Conservation (phyloP, 169 alveolate species). For the Plasmodium coatneyi region DNA sequence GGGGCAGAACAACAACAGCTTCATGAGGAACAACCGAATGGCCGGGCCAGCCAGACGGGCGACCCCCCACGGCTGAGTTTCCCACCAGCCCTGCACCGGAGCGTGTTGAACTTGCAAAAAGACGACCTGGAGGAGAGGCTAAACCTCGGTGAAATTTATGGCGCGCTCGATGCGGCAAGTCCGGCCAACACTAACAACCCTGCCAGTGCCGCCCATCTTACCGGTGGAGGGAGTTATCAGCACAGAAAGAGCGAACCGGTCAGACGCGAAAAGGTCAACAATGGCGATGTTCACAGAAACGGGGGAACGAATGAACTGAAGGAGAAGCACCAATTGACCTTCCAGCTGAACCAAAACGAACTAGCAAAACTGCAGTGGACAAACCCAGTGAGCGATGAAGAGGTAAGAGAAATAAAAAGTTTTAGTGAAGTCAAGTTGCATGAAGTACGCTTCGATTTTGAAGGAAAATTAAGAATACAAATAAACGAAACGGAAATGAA, state of each 20-base stretch:
- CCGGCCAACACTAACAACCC: no score
- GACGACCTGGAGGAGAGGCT: constrained; percentile 20
- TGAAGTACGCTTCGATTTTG: constrained; percentile 81
- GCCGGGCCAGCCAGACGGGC: background rate
- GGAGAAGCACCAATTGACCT: constrained; percentile 25
- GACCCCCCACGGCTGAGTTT: constrained; percentile 9
- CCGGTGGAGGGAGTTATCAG: background rate
- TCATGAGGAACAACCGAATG: background rate
- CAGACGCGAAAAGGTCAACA: background rate
- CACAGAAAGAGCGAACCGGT: background rate
- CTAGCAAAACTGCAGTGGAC: constrained; percentile 84
- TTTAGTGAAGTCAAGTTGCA: constrained; percentile 75
- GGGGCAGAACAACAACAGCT: background rate
- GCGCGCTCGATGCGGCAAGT: background rate
- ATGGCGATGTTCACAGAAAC: constrained; percentile 1
- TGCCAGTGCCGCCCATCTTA: background rate
- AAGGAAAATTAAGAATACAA: constrained; percentile 74
- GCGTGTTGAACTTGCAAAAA: constrained; percentile 49
- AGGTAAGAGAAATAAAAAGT: constrained; percentile 39
- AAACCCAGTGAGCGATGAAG: constrained; percentile 80
- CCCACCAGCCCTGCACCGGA: constrained; percentile 66
- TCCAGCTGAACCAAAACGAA: constrained; percentile 58
- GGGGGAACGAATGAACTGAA: background rate
- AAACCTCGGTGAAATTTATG: constrained; percentile 13
- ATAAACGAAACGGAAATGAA: constrained; percentile 33